These are phyloP conservation scores for Aurantiochytrium sp. DNA, from an alignment of 108 stramenopile genomes.

Conservation along the genomic window DNA sequence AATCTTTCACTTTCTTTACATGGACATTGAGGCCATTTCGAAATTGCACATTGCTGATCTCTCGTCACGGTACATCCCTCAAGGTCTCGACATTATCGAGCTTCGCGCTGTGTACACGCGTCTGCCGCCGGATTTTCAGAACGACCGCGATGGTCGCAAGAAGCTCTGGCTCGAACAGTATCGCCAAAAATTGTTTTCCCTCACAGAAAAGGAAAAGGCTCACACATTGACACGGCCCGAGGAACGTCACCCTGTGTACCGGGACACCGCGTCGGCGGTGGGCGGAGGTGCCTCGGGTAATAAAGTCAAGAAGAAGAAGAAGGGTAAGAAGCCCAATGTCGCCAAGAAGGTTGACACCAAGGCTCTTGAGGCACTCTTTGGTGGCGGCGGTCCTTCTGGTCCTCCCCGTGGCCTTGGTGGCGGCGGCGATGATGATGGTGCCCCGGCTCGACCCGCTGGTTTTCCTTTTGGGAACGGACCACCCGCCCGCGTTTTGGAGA, in stretches of 20 bases:
- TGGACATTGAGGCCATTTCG: background rate
- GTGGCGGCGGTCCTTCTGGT: background rate
- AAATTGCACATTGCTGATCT: conserved; percentile 29
- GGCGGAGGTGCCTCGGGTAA: background rate
- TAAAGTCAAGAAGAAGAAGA: background rate
- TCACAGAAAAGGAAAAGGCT: background rate
- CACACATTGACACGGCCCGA: background rate
- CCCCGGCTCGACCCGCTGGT: background rate
- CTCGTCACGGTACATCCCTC: background rate
- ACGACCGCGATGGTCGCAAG: conserved; percentile 30
- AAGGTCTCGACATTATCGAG: conserved; percentile 29
- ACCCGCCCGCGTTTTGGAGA: background rate
- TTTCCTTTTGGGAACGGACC: background rate
- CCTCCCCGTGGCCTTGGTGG: background rate
- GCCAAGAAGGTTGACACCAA: background rate
- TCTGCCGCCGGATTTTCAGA: conserved; percentile 16
- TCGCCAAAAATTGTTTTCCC: background rate
- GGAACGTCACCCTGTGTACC: background rate
- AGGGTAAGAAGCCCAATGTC: background rate
- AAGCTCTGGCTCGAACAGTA: background rate
- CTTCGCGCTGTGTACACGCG: conserved; percentile 21
- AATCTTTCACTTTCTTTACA: background rate
- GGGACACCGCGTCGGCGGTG: background rate
- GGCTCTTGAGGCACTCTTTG: background rate
- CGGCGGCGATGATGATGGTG: background rate